Conservation (phyloP, 768 basidiomycete genomes). For the Lactarius evosmus region DNA sequence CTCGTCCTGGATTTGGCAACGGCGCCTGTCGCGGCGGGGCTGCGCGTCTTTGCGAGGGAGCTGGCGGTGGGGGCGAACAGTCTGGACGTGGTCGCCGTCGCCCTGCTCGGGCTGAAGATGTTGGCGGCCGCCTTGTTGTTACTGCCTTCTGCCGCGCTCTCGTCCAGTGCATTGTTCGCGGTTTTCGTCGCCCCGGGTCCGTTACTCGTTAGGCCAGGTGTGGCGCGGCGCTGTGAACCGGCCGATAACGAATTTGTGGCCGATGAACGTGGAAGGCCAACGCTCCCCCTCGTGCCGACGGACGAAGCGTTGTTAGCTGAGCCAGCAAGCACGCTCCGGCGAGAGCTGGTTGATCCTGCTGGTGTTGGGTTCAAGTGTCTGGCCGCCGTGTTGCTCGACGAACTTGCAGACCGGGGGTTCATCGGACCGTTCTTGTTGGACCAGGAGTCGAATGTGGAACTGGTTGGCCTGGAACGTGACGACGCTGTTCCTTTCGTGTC, state of each 20-base stretch:
- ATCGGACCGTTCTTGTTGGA: constrained; percentile 1
- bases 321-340: constrained; percentile 8
- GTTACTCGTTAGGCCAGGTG: constrained; percentile 13
- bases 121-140: not conserved
- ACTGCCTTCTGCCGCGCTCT: not conserved
- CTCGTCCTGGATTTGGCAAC: constrained; percentile 21
- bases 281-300: constrained; percentile 34
- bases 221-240: constrained; percentile 39
- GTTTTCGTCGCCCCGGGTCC: constrained; percentile 11
- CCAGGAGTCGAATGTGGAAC: constrained; percentile 31
- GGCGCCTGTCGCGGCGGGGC: constrained; percentile 20
- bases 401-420: constrained; percentile 7
- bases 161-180: not conserved
- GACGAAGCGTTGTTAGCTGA: constrained; percentile 30
- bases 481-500: constrained; percentile 21
- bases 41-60: constrained; percentile 26
- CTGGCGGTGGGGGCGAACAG: constrained; percentile 32
- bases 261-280: constrained; percentile 30
- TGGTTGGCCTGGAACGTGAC: constrained; percentile 30
- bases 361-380: constrained; percentile 20
- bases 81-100: constrained; percentile 15
- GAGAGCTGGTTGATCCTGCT: constrained; percentile 19
- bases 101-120: constrained; percentile 28
- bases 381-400: constrained; percentile 8
- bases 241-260: constrained; percentile 42